These are phyloP conservation scores for Wickerhamiella alocasiicola DNA, from an alignment of 805 yeast species.

Conservation along the genomic window DNA sequence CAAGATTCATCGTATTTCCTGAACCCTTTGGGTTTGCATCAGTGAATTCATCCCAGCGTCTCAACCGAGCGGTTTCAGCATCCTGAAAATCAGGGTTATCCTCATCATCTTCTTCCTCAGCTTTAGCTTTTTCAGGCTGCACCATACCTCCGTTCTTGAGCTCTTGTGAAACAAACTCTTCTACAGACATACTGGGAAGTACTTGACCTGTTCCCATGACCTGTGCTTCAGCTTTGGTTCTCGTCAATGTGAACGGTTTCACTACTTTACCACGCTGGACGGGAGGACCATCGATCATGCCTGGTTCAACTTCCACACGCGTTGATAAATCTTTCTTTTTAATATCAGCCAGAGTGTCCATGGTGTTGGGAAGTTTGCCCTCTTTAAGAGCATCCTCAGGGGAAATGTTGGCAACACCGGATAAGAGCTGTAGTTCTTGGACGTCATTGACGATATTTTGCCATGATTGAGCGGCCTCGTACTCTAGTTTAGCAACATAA, in stretches of 20 bases:
- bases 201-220: constrained; percentile 88
- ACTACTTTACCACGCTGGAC: constrained; percentile 59
- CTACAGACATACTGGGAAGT: constrained; percentile 88
- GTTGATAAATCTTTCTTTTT: constrained; percentile 1
- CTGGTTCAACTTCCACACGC: not conserved
- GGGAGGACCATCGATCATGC: constrained; percentile 2
- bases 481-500: constrained; percentile 2
- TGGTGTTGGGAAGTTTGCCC: not conserved
- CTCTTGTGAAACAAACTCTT: constrained; percentile 80
- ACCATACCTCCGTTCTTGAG: constrained; percentile 69
- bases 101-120: constrained; percentile 49
- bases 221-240: constrained; percentile 37
- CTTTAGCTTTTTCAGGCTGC: constrained; percentile 25
- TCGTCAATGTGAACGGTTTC: constrained; percentile 67
- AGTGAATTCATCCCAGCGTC: constrained; percentile 89
- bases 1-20: constrained; percentile 71
- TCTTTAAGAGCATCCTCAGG: not conserved
- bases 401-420: not conserved
- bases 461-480: constrained; percentile 4
- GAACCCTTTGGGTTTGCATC: constrained; percentile 79
- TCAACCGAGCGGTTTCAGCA: constrained; percentile 54
- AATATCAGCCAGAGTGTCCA: not conserved
- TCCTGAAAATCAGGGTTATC: constrained; percentile 45
- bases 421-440: constrained; percentile 9
- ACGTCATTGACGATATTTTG: constrained; percentile 4